Evolutionary conservation across 495 filamentous ascomycete species (phyloP).

Genomic region (Hypoxylon fuscum): DNA sequence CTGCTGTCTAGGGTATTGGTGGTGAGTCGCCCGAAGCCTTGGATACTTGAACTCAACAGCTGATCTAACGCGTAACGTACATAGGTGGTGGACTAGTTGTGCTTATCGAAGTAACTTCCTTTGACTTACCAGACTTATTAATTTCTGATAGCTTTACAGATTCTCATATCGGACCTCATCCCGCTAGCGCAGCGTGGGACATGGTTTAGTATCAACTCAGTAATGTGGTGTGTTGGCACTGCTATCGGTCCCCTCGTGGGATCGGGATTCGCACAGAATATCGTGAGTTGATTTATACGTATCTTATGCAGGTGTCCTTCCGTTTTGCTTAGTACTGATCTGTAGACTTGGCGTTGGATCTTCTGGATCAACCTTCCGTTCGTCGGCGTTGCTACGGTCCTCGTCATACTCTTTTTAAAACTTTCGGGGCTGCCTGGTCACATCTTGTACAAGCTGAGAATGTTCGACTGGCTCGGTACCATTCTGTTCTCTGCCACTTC

Average conservation of each 20-base stretch:
- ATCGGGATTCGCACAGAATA: constrained; percentile 70
- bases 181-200: constrained; percentile 60
- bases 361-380: constrained; percentile 59
- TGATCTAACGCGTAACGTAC: too few species aligned
- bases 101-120: constrained; percentile 63
- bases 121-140: not conserved
- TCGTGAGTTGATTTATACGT: constrained; percentile 28
- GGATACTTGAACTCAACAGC: not conserved
- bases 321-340: too few species aligned
- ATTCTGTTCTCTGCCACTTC: constrained; percentile 58
- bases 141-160: constrained; percentile 4
- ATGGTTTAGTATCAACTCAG: constrained; percentile 53
- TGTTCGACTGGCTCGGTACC: constrained; percentile 66
- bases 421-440: constrained; percentile 43
- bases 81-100: constrained; percentile 72
- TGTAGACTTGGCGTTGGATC: constrained; percentile 45
- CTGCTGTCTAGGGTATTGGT: constrained; percentile 62
- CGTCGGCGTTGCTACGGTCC: constrained; percentile 48
- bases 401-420: constrained; percentile 53
- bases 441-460: constrained; percentile 56
- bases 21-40: not conserved
- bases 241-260: constrained; percentile 75
- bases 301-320: too few species aligned
- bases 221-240: constrained; percentile 72
- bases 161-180: constrained; percentile 71